Conservation (phyloP, 257 asterid genomes). For the Solanum sitiens region DNA sequence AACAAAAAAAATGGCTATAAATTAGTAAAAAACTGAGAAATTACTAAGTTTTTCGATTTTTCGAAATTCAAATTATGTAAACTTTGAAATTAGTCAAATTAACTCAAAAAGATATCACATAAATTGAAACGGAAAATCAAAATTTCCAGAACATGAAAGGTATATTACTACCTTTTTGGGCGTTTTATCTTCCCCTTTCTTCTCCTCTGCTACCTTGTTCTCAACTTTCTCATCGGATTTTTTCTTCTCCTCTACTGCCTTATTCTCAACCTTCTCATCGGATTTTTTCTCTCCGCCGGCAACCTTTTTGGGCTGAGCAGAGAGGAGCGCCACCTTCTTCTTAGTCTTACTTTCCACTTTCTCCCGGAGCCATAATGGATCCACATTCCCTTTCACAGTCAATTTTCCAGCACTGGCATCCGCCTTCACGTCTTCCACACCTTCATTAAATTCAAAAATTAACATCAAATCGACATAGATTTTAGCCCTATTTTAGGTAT, state of each 20-base stretch:
- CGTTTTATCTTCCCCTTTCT: constrained; percentile 13
- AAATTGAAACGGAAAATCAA: too few relatives aligned
- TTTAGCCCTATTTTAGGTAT: too few relatives aligned
- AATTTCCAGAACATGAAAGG: background rate
- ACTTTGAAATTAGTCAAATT: background rate
- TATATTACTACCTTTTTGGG: constrained; percentile 34
- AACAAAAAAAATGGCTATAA: background rate
- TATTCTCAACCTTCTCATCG: constrained; percentile 18
- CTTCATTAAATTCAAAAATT: constrained; percentile 14
- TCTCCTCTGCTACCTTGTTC: background rate
- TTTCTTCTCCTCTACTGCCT: background rate
- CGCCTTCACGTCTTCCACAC: constrained; percentile 69
- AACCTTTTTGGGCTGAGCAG: constrained; percentile 50
- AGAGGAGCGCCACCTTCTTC: constrained; percentile 70
- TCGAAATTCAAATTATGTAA: background rate
- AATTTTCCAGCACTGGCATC: constrained; percentile 52
- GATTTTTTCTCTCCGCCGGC: constrained; percentile 20
- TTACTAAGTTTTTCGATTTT: background rate
- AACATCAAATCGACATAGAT: background rate
- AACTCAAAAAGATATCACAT: too few relatives aligned
- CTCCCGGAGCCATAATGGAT: constrained; percentile 62
- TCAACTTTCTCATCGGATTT: background rate
- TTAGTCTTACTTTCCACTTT: constrained; percentile 56
- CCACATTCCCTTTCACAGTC: constrained; percentile 79
- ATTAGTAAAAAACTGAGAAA: background rate